Evolutionary conservation across 257 asterid species (phyloP), one percentile per base, ranked within the genome.

Genomic region (Linderniella brevidens): DNA sequence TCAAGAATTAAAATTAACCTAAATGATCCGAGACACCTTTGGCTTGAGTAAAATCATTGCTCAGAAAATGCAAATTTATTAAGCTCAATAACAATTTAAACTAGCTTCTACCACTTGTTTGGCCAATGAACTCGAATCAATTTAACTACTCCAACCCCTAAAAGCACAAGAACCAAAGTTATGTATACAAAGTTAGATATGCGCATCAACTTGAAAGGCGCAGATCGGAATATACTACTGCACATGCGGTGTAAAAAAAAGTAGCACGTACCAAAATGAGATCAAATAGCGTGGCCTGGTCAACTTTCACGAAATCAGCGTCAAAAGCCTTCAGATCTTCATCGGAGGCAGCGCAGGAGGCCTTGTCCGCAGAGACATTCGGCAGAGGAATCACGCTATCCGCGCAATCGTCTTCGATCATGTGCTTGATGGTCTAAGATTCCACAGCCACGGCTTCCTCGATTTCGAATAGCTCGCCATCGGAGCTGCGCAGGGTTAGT

Each of bases 381-480:
- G 82, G 82, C 36, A 71, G 61, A 6, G 87, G 87, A 51, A 74
- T 74, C 14, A 42, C 64, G 77, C 59, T 71, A 64, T 74, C 75
- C 51, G 69, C 82, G 59, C 87, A 77, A 29, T 59, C 82, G 50
- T 77, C 82, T 63, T 74, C 82, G 61, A 74, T 71, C 79, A 77
- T 65, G 62, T 71, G 81, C 52, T 70, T 73, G 52, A 73, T 67
- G 42, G 78, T 69, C 71, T 64, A 78, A 0, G 76, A 77, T 50
- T 70, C 72, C 18, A 67, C 41, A 0, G 72, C 78, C 4, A 70
- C 86, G 13, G 55, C 42, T 58, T 65, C 76, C 0, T 60, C 67
- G 36, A 77, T 65, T 47, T 67, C 74, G 66, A 77, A 77, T 4
- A 67, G 58, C 58, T 70, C 78, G 8, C 74, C 70, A 32, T 77